phyloP scores from a whole-genome alignment of 192 early-diverging fungal genomes.

The Coemansia sp. region DNA sequence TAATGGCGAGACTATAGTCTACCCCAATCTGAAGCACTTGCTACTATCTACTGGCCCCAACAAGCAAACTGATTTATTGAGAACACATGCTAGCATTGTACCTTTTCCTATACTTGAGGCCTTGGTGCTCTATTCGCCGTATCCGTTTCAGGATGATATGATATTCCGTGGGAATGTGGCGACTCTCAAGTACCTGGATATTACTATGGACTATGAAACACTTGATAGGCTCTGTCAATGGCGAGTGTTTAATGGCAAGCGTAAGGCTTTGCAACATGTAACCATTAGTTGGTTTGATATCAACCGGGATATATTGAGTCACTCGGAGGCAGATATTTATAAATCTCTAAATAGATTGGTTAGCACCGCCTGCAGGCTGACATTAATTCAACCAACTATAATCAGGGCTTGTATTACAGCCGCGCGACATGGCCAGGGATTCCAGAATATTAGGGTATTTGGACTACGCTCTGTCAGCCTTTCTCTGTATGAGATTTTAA shows the following conservation, averaged over 20 bases:
- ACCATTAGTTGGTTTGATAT: no score
- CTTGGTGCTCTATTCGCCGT: neutral
- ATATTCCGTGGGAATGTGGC: slow-evolving; percentile 5
- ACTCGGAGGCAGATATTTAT: no score
- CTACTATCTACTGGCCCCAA: neutral
- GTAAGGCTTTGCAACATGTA: neutral
- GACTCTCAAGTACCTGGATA: neutral
- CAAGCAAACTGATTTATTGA: no score
- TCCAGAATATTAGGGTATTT: neutral
- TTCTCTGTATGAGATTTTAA: no score
- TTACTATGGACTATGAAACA: neutral
- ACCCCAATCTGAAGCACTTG: slow-evolving; percentile 1
- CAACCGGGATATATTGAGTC: no score
- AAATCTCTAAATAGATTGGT: no score
- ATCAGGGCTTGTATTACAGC: no score
- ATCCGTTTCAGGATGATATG: slow-evolving; percentile 5
- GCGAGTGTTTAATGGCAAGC: neutral
- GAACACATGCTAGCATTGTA: neutral
- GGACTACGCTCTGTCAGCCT: no score
- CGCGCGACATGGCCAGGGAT: neutral
- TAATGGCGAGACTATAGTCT: neutral
- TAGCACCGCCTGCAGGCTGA: no score
- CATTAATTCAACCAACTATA: no score
- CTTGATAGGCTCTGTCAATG: no score
- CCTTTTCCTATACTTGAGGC: neutral